Evolutionary conservation across 1,139 yeast genomes (phyloP).

Genomic region (Blastobotrys petasosporus): DNA sequence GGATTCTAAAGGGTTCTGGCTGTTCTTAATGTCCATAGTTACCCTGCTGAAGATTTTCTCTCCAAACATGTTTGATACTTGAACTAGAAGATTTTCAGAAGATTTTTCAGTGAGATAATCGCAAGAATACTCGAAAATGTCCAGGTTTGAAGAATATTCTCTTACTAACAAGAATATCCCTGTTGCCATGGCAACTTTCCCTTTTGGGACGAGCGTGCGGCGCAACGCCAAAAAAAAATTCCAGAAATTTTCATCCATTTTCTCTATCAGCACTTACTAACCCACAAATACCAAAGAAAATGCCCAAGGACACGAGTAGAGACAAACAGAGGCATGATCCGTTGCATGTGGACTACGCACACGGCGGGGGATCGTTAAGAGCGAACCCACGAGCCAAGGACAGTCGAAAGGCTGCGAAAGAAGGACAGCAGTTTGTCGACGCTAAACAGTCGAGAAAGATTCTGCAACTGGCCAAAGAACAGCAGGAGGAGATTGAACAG

Average conservation of each 20-base stretch:
- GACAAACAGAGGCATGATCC: constrained; percentile 61
- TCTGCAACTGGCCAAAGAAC: constrained; percentile 81
- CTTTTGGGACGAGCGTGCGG: no score
- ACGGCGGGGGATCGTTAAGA: constrained; percentile 66
- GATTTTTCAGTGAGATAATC: no score
- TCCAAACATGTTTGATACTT: no score
- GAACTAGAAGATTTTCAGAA: no score
- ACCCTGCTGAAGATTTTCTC: no score
- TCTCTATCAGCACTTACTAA: background rate
- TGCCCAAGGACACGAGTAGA: constrained; percentile 30
- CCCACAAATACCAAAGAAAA: constrained; percentile 10
- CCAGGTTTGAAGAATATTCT: no score
- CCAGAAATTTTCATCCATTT: background rate
- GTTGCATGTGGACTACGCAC: constrained; percentile 64
- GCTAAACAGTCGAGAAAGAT: constrained; percentile 80
- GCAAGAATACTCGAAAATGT: no score
- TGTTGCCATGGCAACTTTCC: no score
- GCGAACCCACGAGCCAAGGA: constrained; percentile 30
- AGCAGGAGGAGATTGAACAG: constrained; percentile 75
- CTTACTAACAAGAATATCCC: no score
- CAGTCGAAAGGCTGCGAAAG: constrained; percentile 21
- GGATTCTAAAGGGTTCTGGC: no score
- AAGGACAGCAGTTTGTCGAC: constrained; percentile 63
- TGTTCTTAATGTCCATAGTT: no score
- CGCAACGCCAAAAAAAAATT: no score